Base-by-base conservation (phyloP, 257 asterid genomes). In the Pogostemon cablin region DNA sequence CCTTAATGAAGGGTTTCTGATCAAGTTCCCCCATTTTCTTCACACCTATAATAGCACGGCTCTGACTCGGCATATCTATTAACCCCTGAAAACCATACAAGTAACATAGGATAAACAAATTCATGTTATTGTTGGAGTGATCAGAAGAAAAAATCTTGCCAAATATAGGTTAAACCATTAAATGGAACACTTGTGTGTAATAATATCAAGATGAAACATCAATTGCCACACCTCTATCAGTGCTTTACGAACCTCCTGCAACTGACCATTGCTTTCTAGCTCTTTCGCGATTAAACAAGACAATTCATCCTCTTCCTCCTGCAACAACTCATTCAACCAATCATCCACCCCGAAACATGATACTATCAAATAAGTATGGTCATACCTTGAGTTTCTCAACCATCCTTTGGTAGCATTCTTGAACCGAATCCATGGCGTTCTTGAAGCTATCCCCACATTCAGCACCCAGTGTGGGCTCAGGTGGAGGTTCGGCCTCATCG, bases 1-100 rank as follows among this genome's bases (percentile, higher is more conserved):
- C 78, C 6, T 35, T 69, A 68, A 63, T 77, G 63, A 90, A 84
- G 35, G 85, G 63, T 71, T 85, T 81, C 11, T 71, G 72, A 48
- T 92, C 90, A 17, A 92, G 79, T 43, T 88, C 96, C 1, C 96
- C 96, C 86, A 88, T 83, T 60, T 84, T 80, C 74, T 86, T 90
- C 17, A 92, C 74, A 68, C 97, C 95, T 7, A 88, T 83, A 37
- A 55, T 80, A 25, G 78, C 83, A 7, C 82, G 83, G 35, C 11
- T 12, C 47, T 82, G 76, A 4, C 38, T 67, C 58, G 62, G 34
- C 75, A 84, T 47, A 39, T 85, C 91, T 6, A 12, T 53, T 71
- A 90, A 74, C 34, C 85, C 90, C 95, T 86, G 82, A 65, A 68
- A 50, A 46, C 43, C 42, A 2, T 34, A 34, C 47, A 11, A 6